A percentile compares a stretch with the other conserved stretches of the same genome.
Conservation (phyloP, 345 rosid species). For the Boechera divaricarpa region DNA sequence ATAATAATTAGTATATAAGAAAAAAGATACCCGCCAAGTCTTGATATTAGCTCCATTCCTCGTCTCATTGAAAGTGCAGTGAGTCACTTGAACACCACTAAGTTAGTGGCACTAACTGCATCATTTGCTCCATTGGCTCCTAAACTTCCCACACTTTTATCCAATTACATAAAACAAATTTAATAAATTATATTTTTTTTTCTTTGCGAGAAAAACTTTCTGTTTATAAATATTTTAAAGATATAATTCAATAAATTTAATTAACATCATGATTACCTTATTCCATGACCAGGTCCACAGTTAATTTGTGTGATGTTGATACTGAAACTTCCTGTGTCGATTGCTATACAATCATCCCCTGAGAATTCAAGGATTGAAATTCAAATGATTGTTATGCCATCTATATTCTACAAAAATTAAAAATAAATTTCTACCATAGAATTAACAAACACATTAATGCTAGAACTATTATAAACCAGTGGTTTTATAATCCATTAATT, state of each 20-base stretch:
- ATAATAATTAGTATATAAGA: not conserved
- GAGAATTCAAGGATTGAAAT: not conserved
- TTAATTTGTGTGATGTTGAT: slow-evolving; percentile 30
- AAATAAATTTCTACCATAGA: not conserved
- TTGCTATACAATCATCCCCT: slow-evolving; percentile 44
- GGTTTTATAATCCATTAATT: not conserved
- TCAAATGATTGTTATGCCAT: not conserved
- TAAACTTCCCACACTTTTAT: slow-evolving; percentile 39
- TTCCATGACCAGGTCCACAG: slow-evolving; percentile 44
- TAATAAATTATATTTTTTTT: not conserved
- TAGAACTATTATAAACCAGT: not conserved
- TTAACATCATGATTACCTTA: slow-evolving; percentile 32
- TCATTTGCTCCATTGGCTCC: not conserved
- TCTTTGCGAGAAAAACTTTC: not conserved
- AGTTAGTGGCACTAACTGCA: not conserved
- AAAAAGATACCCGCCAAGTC: slow-evolving; percentile 27
- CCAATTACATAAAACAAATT: not conserved
- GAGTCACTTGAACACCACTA: slow-evolving; percentile 23
- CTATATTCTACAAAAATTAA: not conserved
- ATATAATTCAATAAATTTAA: slow-evolving; percentile 1
- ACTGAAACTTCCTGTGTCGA: slow-evolving; percentile 12
- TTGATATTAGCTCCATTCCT: slow-evolving; percentile 42
- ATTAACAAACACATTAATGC: not conserved
- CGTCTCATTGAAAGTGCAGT: slow-evolving; percentile 27
- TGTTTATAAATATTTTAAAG: not conserved